These are phyloP conservation scores for Mucor plumbeus DNA, from an alignment of 371 early-diverging fungal species.

Conservation along the genomic window DNA sequence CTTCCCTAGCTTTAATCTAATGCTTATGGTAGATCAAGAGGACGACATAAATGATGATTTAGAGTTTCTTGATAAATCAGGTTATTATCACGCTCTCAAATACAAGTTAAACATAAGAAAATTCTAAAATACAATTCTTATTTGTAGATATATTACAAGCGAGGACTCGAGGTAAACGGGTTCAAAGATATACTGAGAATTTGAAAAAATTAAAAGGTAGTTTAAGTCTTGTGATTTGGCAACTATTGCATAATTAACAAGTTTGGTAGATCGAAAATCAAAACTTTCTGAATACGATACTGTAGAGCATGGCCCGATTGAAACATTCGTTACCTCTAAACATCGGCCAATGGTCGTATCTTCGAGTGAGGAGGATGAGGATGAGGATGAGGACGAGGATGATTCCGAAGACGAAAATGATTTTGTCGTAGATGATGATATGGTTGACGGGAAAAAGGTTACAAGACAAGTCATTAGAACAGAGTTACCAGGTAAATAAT, in stretches of 20 bases:
- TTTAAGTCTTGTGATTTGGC: background rate
- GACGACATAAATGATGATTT: background rate
- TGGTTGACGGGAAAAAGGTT: slow-evolving; percentile 21
- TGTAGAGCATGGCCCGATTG: slow-evolving; percentile 26
- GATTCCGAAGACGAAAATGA: slow-evolving; percentile 9
- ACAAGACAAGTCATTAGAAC: background rate
- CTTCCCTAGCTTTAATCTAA: background rate
- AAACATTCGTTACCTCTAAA: background rate
- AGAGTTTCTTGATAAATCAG: background rate
- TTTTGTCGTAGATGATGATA: slow-evolving; percentile 34
- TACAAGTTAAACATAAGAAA: no score
- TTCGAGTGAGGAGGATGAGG: background rate
- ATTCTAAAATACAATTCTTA: no score
- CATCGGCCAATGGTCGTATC: background rate
- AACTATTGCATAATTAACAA: background rate
- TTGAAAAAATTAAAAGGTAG: slow-evolving; percentile 26
- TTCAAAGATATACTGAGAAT: slow-evolving; percentile 19
- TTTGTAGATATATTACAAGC: slow-evolving; percentile 24
- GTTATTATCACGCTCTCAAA: background rate
- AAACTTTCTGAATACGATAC: slow-evolving; percentile 3
- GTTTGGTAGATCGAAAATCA: slow-evolving; percentile 21
- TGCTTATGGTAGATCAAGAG: background rate
- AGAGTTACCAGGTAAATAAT: slow-evolving; percentile 20
- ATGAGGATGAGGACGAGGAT: background rate
- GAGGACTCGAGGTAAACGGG: slow-evolving; percentile 26